A percentile compares a stretch with the other conserved stretches of the same genome.
These are phyloP conservation scores for Colletotrichum lini DNA, from an alignment of 2,329 filamentous ascomycete genomes.

Conservation along the genomic window DNA sequence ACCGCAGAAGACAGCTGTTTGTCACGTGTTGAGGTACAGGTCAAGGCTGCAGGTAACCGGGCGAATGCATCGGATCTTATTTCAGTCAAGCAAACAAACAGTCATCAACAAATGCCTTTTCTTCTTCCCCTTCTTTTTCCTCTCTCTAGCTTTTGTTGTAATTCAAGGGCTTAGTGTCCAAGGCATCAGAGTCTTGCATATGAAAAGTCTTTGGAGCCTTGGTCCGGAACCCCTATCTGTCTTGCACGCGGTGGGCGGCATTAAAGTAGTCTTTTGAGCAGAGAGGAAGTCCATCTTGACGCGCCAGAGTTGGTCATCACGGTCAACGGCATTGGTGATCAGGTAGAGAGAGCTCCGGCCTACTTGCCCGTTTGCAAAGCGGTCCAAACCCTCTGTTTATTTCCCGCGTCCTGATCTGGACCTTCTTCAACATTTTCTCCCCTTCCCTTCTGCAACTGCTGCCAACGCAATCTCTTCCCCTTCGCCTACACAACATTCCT, in stretches of 20 bases:
- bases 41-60: constrained; percentile 43
- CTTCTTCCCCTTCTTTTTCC: background rate
- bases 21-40: constrained; percentile 43
- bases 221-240: constrained; percentile 1
- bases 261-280: constrained; percentile 34
- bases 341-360: constrained; percentile 14
- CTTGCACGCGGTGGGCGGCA: constrained; percentile 20
- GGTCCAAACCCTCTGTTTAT: constrained; percentile 12
- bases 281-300: background rate
- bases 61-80: constrained; percentile 40
- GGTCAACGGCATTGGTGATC: constrained; percentile 36
- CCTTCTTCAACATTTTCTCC: background rate
- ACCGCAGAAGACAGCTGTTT: constrained; percentile 39
- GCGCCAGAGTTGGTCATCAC: constrained; percentile 20
- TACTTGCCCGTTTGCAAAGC: constrained; percentile 39
- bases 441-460: background rate
- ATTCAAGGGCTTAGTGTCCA: constrained; percentile 17
- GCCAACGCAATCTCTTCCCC: background rate
- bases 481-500: background rate
- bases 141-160: constrained; percentile 8
- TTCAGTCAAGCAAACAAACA: constrained; percentile 41
- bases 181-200: constrained; percentile 29
- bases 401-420: constrained; percentile 21
- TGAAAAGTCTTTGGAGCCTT: constrained; percentile 35
- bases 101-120: constrained; percentile 26